Evolutionary conservation across 1,284 basidiomycete species (phyloP).

Genomic region (Moniliella sp.): DNA sequence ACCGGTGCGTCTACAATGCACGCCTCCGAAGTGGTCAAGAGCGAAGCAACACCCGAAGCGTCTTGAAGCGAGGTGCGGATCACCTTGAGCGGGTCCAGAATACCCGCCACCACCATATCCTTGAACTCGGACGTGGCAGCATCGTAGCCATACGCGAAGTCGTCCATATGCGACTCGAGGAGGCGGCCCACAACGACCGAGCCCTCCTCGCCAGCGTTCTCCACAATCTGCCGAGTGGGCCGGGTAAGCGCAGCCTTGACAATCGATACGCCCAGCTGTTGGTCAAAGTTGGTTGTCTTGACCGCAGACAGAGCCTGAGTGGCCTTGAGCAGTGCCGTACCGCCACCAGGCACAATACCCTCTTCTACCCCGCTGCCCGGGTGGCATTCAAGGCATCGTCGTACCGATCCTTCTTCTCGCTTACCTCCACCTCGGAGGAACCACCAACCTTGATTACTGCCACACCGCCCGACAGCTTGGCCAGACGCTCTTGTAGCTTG

Average conservation of each 20-base stretch:
- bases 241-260: conserved; percentile 66
- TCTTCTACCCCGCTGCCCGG: conserved; percentile 90
- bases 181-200: conserved; percentile 65
- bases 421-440: conserved; percentile 76
- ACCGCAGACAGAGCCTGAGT: conserved; percentile 59
- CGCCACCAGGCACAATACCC: conserved; percentile 76
- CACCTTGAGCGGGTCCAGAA: conserved; percentile 44
- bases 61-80: conserved; percentile 26
- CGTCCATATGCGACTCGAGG: conserved; percentile 21
- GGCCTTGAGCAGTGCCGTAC: conserved; percentile 73
- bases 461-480: conserved; percentile 83
- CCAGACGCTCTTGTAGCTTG: conserved; percentile 87
- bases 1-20: conserved; percentile 78
- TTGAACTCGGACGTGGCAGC: conserved; percentile 73
- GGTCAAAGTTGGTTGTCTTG: conserved; percentile 78
- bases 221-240: conserved; percentile 63
- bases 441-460: conserved; percentile 97
- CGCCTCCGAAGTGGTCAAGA: conserved; percentile 78
- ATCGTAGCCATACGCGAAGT: conserved; percentile 51
- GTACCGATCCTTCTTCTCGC: conserved; percentile 98
- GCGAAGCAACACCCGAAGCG: conserved; percentile 46
- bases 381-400: conserved; percentile 94
- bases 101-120: conserved; percentile 80
- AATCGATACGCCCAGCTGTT: conserved; percentile 82
- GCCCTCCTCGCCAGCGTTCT: conserved; percentile 84